A percentile compares a stretch with the other conserved stretches of the same genome.
Evolutionary conservation across 2,329 filamentous ascomycete species (phyloP).

Genomic region (Talaromyces sp.): DNA sequence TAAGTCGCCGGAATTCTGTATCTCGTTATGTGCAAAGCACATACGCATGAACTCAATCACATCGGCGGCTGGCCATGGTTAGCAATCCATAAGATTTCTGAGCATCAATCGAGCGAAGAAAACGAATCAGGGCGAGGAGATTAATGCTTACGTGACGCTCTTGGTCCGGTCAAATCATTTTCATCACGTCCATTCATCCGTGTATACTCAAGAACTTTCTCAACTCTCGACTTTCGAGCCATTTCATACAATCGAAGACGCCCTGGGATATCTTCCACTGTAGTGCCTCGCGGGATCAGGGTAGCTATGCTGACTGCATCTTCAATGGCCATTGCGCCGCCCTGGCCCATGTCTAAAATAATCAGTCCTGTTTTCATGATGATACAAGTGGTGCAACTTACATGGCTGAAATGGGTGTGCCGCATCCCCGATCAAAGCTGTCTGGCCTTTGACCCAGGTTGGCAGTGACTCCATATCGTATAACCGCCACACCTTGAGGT

Average conservation of each 20-base stretch:
- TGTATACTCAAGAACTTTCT: conserved; percentile 25
- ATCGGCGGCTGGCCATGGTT: background rate
- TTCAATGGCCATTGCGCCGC: conserved; percentile 36
- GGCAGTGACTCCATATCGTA: conserved; percentile 61
- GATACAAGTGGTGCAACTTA: conserved; percentile 15
- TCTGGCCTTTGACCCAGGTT: conserved; percentile 52
- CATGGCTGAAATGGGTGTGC: conserved; percentile 65
- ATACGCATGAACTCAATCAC: background rate
- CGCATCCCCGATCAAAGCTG: conserved; percentile 63
- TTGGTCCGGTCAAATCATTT: conserved; percentile 19
- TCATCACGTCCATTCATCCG: conserved; percentile 28
- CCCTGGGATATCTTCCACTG: conserved; percentile 21
- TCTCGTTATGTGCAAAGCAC: background rate
- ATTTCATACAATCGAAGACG: conserved; percentile 21
- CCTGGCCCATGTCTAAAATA: conserved; percentile 32
- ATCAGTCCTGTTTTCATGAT: background rate
- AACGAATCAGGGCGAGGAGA: background rate
- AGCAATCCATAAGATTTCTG: background rate
- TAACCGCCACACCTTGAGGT: conserved; percentile 58
- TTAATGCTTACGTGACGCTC: background rate
- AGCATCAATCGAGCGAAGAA: background rate
- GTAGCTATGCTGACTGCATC: conserved; percentile 32
- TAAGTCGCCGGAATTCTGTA: background rate
- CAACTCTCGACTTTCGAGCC: conserved; percentile 25
- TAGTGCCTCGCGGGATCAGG: conserved; percentile 26